Percentiles rank a stretch among this genome's conserved stretches.
phyloP scores from a whole-genome alignment of 768 basidiomycete species.

The Symmetrospora coprosmae region DNA sequence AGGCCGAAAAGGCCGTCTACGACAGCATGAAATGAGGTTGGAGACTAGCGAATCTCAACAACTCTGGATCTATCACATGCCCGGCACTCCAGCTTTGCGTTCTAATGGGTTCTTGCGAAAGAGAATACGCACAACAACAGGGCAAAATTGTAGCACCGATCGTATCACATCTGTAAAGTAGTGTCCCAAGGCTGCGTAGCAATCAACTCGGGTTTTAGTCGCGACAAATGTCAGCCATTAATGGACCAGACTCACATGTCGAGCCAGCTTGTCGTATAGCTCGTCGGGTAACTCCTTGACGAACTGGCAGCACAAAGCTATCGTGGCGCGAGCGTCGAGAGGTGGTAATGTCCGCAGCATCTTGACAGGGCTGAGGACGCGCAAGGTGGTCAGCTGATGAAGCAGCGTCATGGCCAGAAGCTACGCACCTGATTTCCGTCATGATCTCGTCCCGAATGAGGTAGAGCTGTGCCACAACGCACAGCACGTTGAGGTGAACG shows the following conservation, averaged over 20 bases:
- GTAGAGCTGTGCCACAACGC: conserved; percentile 86
- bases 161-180: too few species aligned
- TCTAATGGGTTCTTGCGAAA: too few species aligned
- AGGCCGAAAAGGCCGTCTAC: conserved; percentile 18
- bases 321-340: conserved; percentile 68
- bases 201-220: too few species aligned
- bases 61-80: too few species aligned
- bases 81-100: too few species aligned
- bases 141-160: too few species aligned
- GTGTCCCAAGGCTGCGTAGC: too few species aligned
- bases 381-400: not conserved
- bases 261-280: conserved; percentile 74
- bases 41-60: too few species aligned
- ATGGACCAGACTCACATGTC: conserved; percentile 44
- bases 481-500: conserved; percentile 87
- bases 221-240: too few species aligned
- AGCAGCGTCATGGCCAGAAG: not conserved
- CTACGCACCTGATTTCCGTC: conserved; percentile 51
- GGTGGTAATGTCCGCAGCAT: conserved; percentile 86
- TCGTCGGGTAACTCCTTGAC: conserved; percentile 78
- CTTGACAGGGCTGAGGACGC: conserved; percentile 64
- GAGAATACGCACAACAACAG: too few species aligned
- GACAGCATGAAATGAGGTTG: not conserved
- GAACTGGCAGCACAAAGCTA: conserved; percentile 83
- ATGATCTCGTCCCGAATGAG: conserved; percentile 84